Evolutionary conservation across 192 early-diverging fungal genomes (phyloP), one percentile per base, ranked within the genome.

Genomic region (Dispira parvispora): DNA sequence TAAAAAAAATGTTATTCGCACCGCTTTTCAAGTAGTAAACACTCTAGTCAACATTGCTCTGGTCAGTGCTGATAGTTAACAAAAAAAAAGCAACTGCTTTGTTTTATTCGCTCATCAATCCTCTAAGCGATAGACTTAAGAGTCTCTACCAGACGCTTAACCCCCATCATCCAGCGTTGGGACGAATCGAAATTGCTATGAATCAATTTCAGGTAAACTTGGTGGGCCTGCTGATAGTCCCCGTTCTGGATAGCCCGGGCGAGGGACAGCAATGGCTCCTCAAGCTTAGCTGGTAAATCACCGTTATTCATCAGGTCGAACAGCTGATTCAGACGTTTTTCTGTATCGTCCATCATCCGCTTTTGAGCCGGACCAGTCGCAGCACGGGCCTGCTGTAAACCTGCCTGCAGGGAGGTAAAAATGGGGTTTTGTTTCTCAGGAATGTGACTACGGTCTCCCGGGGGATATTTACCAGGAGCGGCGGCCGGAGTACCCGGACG

Each of bases 271-370:
- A 92, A 78, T 62, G 78, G 71, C 0, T 75, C 81, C 25, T 79
- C 67, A n/a, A 91, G 80, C 18, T 75, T 75, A 26, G 65, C 68
- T 0, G 82, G 77, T 8, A 92, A 69, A 57, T 85, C 82, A 27
- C 80, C 82, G 67, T 85, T 84, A 69, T 94, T 94, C 76, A 95
- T 72, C 73, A 81, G 78, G 71, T 94, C 94, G 71, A 89, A 90
- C 50, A 98, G 65, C 8, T 73, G 70, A 38, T 82, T 78, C 38
- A 98, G 63, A n/a, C 85, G 76, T 68, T 87, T 88, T 53, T 93
- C 87, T 4, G 90, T 82, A 55, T 97, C 92, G 64, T 90, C 86
- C 67, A 86, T 78, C 55, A 86, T 75, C 56, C 82, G 75, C 64
- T 84, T 84, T 65, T 88, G 81, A 23, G 74, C 73, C n/a, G 86